Base-by-base conservation (phyloP, 176 grass and related monocot genomes). In the Avena eriantha region DNA sequence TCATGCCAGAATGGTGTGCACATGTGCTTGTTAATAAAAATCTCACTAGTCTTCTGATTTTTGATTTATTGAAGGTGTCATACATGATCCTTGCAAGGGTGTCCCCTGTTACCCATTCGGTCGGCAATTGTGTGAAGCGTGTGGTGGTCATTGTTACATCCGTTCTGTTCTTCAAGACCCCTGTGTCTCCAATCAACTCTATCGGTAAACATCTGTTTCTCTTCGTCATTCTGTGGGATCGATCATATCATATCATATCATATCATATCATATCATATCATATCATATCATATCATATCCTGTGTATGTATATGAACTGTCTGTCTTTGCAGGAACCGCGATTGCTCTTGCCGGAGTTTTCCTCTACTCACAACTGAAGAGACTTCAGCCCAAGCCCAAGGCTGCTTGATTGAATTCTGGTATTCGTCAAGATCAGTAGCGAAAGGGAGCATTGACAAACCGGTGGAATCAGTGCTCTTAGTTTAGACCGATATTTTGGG, bases 61-160 rank as follows among this genome's bases (percentile, higher is more conserved):
- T 16, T 41, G 58, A 64, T 82, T 82, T 87, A 11, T 86, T 23
- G 21, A 60, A 99, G 97, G 94, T 96, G 75, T 99, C 94, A 63
- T 94, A 99, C 74, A 99, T 99, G 94, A 94, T 99, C 89, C 85
- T 99, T 16, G 80, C 92, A 13, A 93, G 89, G 79, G 94, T 97
- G 53, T 96, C 94, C 6, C 97, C 97, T n/a, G 97, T 99, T 46
- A 97, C 92, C 0, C 94, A 99, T 47, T 99, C 97, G 3, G 94
- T 99, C 16, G 97, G 92, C n/a, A 99, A 99, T 43, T 99, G 97
- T 19, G 94, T 99, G 36, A 99, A 95, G 81, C 90, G 91, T 41
- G 94, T 99, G 43, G 97, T 97, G 24, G 94, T 97, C 75, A 97
- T 97, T 83, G 94, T 97, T 64, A 93, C 97, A 4, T 99, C 92